Percentiles rank a stretch among this genome's conserved stretches.
These are phyloP conservation scores for Trametes sp. DNA, from an alignment of 1,284 basidiomycete species.

Conservation along the genomic window DNA sequence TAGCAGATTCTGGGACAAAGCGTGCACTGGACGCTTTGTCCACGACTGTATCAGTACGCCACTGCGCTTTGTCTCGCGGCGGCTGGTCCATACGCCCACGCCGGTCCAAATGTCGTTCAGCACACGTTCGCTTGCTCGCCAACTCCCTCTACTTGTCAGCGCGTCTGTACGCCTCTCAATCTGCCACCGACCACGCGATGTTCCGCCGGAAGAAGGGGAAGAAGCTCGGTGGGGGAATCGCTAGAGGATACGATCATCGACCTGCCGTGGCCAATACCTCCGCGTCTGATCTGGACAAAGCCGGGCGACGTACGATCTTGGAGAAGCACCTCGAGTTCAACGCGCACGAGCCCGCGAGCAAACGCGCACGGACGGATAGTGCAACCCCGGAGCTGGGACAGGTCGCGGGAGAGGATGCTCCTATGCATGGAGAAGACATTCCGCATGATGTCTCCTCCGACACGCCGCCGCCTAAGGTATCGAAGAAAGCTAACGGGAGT, in stretches of 20 bases:
- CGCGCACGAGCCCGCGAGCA: background rate
- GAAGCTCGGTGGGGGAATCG: background rate
- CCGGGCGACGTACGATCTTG: background rate
- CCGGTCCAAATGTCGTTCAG: too few relatives aligned
- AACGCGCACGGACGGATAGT: background rate
- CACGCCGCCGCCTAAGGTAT: too few relatives aligned
- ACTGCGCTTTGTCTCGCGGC: too few relatives aligned
- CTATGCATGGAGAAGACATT: background rate
- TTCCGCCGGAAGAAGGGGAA: background rate
- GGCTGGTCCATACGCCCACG: too few relatives aligned
- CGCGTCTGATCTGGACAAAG: background rate
- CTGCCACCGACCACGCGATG: background rate
- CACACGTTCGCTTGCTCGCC: background rate
- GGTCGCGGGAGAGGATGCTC: background rate
- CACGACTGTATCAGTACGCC: too few relatives aligned
- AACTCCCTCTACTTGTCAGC: background rate
- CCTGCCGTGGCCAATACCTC: background rate
- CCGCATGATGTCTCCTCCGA: too few relatives aligned
- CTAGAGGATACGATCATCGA: background rate
- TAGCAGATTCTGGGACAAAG: too few relatives aligned
- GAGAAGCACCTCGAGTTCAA: background rate
- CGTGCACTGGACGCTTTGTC: too few relatives aligned
- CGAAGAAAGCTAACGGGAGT: too few relatives aligned
- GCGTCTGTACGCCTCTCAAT: too few relatives aligned
- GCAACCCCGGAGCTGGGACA: too few relatives aligned